Evolutionary conservation across 1,139 yeast species (phyloP), one percentile per base, ranked within the genome.

Genomic region (Hemisphaericaspora xylofermentans): DNA sequence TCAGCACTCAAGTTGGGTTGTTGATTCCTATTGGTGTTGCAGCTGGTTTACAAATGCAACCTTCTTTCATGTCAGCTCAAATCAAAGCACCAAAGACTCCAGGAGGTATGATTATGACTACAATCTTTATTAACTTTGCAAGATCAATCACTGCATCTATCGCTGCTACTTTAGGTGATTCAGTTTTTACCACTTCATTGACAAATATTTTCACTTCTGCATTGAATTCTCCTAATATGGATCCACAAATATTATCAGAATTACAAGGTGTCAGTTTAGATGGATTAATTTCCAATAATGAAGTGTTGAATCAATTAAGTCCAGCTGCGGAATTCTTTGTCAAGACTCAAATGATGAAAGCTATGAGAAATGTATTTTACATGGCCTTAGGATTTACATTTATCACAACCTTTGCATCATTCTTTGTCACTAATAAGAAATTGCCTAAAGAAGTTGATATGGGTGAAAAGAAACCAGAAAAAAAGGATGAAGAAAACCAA

Each of bases 71-170:
- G 14, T 53, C 60, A 2, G 56, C 66, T 2, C 73, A 67, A 47
- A 49, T 68, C 3, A 48, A 54, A 16, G 72, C 74, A 2, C 73
- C 74, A 22, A 60, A 63, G 40, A 52, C 63, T 4, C 61, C 67
- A 3, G 74, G 74, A 12, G 63, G 66, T 8, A 55, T 58, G 19
- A 69, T 71, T 36, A 52, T 67, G 61, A 57, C 71, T 6, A 67
- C 74, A 3, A 54, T 68, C 3, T 60, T 61, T 36, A 29, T 64
- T 19, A 61, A 61, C 45, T 66, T 67, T 43, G 43, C 45, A 19
- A 62, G 74, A 49, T 51, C 65, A 2, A 44, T 68, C 15, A 62
- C 63, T 6, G 46, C 50, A 6, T 68, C 74, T 3, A 26, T 68
- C 21, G 57, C 65, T 12, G 56, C 65, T 8, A 59, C 60, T 36